Conservation (phyloP, 371 early-diverging fungal genomes). For the Mucor piriformis region DNA sequence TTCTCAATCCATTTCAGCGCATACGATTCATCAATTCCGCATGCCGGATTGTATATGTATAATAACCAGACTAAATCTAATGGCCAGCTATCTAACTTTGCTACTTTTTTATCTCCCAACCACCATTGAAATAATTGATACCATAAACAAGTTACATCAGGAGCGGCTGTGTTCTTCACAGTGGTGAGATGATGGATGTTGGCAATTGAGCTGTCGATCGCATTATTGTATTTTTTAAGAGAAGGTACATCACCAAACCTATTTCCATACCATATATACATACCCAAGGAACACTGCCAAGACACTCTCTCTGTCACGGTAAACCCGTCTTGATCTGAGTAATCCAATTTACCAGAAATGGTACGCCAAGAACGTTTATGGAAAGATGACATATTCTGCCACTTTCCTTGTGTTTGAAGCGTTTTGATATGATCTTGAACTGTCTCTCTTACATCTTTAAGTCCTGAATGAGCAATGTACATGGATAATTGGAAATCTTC, state of each 20-base stretch:
- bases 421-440: slow-evolving; percentile 2
- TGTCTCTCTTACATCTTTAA: not conserved
- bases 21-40: not conserved
- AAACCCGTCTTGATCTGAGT: not conserved
- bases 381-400: slow-evolving; percentile 13
- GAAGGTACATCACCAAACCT: not conserved
- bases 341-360: slow-evolving; percentile 13
- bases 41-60: slow-evolving; percentile 6
- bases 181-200: slow-evolving; percentile 4
- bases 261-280: slow-evolving; percentile 24
- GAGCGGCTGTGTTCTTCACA: not conserved
- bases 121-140: slow-evolving; percentile 26
- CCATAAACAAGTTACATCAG: slow-evolving; percentile 22
- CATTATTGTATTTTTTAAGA: slow-evolving; percentile 1
- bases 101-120: slow-evolving; percentile 5
- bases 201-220: not conserved
- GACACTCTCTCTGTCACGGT: slow-evolving; percentile 7
- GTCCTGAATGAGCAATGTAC: slow-evolving; percentile 16
- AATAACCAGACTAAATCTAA: slow-evolving; percentile 22
- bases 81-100: slow-evolving; percentile 18
- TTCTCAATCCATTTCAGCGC: slow-evolving; percentile 14
- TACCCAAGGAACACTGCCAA: slow-evolving; percentile 23
- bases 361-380: slow-evolving; percentile 18
- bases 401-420: not conserved
- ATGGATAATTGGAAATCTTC: slow-evolving; percentile 9